phyloP scores from a whole-genome alignment of 352 stramenopile genomes.

The Phytopythium montanum region DNA sequence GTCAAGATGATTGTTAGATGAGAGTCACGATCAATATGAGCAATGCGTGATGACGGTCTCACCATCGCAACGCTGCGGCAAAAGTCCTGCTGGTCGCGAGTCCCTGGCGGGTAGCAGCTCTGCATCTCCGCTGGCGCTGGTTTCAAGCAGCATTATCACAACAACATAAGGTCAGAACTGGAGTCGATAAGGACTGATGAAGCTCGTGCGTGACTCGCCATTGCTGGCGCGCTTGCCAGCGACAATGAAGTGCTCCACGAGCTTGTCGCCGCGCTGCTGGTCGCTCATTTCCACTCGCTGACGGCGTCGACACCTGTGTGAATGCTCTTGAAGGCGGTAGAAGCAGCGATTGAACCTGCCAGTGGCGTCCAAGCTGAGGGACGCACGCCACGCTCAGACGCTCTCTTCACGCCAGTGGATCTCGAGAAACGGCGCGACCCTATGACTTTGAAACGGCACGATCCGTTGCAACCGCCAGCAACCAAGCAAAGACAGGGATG shows the following conservation, averaged over 20 bases:
- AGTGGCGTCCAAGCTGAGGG: background rate
- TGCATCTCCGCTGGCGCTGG: constrained; percentile 16
- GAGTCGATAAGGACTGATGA: background rate
- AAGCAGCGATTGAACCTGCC: background rate
- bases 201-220: background rate
- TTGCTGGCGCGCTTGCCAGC: constrained; percentile 20
- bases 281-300: background rate
- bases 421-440: constrained; percentile 2
- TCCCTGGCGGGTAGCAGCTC: constrained; percentile 34
- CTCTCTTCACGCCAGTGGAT: background rate
- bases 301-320: background rate
- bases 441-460: constrained; percentile 1
- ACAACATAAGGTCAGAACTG: background rate
- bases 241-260: constrained; percentile 47
- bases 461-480: background rate
- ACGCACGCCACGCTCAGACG: background rate
- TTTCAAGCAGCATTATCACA: background rate
- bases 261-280: constrained; percentile 8
- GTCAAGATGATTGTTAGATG: background rate
- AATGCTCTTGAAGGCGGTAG: background rate
- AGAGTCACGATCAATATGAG: background rate
- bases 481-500: background rate
- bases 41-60: background rate
- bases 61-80: constrained; percentile 50
- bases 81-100: constrained; percentile 30